Conservation (phyloP, 805 yeast species). For the Candida hungchunana region DNA sequence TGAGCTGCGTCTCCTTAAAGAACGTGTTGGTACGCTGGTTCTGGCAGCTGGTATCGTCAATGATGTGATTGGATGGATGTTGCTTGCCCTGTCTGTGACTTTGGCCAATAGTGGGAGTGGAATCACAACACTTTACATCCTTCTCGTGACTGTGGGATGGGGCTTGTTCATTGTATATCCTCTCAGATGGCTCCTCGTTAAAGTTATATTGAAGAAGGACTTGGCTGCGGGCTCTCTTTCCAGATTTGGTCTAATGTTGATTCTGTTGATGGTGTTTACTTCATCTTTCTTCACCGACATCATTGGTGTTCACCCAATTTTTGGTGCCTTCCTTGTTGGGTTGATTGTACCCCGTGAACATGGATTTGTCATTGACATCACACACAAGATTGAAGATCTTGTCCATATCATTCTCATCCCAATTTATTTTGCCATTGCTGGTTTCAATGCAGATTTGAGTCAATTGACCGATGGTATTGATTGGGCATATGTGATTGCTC, state of each 20-base stretch:
- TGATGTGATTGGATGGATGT: conserved; percentile 78
- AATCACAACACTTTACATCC: conserved; percentile 63
- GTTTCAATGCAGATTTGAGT: conserved; percentile 66
- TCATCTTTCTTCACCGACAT: conserved; percentile 80
- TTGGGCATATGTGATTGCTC: conserved; percentile 75
- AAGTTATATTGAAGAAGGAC: conserved; percentile 44
- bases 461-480: conserved; percentile 58
- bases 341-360: conserved; percentile 72
- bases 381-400: conserved; percentile 74
- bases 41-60: conserved; percentile 80
- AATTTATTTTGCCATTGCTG: conserved; percentile 75
- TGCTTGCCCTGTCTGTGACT: conserved; percentile 71
- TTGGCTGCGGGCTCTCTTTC: conserved; percentile 59
- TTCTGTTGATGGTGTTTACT: conserved; percentile 51
- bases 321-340: conserved; percentile 81
- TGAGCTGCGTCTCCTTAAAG: conserved; percentile 64
- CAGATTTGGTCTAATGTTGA: conserved; percentile 51
- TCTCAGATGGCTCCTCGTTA: conserved; percentile 44
- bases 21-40: conserved; percentile 69
- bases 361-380: conserved; percentile 63
- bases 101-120: conserved; percentile 71
- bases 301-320: conserved; percentile 82
- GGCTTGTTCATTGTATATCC: conserved; percentile 56
- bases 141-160: conserved; percentile 68
- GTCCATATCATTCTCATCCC: conserved; percentile 72